Base-by-base conservation (phyloP, 2,329 filamentous ascomycete species). In the Penicillium vulpinum region DNA sequence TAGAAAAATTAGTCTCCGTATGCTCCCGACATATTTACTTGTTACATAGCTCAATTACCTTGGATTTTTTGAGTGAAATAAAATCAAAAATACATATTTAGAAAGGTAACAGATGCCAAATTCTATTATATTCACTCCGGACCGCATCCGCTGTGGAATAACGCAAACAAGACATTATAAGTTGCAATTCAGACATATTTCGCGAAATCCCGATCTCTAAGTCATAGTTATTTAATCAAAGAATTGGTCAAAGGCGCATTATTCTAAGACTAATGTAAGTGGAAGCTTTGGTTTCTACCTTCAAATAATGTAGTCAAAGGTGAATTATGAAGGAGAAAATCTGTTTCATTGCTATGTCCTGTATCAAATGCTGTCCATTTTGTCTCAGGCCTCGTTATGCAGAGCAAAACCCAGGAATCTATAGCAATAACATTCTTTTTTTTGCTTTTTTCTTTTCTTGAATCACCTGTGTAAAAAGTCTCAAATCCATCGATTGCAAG, bases 401-500 rank as follows among this genome's bases (percentile, higher is more conserved):
- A 29, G 28, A 29, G 8, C 6, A 4, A 13, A 8, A 29, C 11
- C 6, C 26, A 29, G n/a, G n/a, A 16, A 44, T 15, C 28, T 31
- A 18, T 31, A 31, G n/a, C 29, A 5, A 33, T n/a, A 1, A 24
- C 11, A 4, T 8, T 9, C 3, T 11, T 33, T 22, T n/a, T n/a
- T 13, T 11, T 11, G 3, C 16, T 2, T 11, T 11, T n/a, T 16
- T 1, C 26, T 36, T 16, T 22, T 15, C 28, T 21, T 5, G 5
- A 40, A 21, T 15, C 3, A 15, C 5, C 6, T 16, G 4, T 4
- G 3, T 28, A 0, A 26, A 43, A 5, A n/a, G n/a, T 5, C 6
- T n/a, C 9, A 6, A 35, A 7, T 35, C 1, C 4, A 1, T 10
- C 5, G 7, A 33, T 7, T 15, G 1, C 1, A 24, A 15, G 1